Conservation (phyloP, 2,329 filamentous ascomycete species). For the Colletotrichum aenigma region DNA sequence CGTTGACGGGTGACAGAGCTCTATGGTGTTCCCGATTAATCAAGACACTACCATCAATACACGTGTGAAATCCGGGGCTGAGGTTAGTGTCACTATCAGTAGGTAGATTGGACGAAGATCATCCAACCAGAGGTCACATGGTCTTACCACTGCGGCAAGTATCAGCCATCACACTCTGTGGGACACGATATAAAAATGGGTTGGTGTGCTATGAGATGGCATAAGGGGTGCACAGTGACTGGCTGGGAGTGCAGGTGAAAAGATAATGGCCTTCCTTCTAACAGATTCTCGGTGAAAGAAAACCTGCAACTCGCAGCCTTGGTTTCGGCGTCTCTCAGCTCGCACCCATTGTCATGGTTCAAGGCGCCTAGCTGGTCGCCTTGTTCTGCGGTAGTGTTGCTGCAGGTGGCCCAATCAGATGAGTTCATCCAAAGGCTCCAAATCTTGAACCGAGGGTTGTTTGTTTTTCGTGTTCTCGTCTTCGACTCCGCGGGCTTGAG, state of each 20-base stretch:
- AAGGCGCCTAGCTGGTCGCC: background rate
- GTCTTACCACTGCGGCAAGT: background rate
- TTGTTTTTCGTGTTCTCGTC: background rate
- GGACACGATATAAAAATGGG: background rate
- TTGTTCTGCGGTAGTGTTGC: background rate
- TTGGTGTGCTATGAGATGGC: background rate
- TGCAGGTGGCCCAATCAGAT: background rate
- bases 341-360: background rate
- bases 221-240: background rate
- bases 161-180: background rate
- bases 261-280: background rate
- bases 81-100: background rate
- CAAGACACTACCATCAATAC: background rate
- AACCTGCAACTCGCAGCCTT: background rate
- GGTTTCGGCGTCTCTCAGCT: background rate
- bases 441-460: background rate
- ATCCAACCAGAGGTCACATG: background rate
- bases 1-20: background rate
- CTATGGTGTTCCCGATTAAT: background rate
- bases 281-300: background rate
- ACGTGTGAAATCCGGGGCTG: background rate
- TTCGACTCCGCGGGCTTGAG: background rate
- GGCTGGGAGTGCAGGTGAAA: background rate
- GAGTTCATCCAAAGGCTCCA: background rate
- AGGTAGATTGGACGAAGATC: background rate